Evolutionary conservation across 108 stramenopile species (phyloP).

Genomic region (Seminavis robusta): DNA sequence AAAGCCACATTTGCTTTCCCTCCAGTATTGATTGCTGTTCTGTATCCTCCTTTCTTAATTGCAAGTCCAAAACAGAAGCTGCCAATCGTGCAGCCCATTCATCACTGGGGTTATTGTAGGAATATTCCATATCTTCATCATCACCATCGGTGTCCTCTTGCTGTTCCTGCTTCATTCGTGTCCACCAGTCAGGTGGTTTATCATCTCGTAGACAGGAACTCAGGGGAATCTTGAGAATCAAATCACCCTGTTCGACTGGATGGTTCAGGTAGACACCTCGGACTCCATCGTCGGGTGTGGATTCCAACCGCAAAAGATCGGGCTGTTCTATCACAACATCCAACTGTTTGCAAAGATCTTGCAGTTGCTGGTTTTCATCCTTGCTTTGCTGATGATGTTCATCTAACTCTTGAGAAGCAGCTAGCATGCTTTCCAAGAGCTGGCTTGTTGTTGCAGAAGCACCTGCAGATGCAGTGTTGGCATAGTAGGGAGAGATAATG

Average conservation of each 20-base stretch:
- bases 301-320: background rate
- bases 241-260: conserved; percentile 32
- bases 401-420: too few species aligned
- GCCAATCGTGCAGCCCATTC: conserved; percentile 78
- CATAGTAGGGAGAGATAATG: too few species aligned
- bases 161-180: background rate
- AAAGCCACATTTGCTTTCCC: conserved; percentile 36
- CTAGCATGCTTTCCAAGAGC: too few species aligned
- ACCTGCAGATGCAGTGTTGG: too few species aligned
- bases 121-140: conserved; percentile 16
- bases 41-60: conserved; percentile 6
- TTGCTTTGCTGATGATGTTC: too few species aligned
- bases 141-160: too few species aligned
- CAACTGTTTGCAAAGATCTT: too few species aligned
- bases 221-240: conserved; percentile 57
- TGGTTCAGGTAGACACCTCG: conserved; percentile 45
- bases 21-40: background rate
- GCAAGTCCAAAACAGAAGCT: conserved; percentile 47
- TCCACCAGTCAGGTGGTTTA: conserved; percentile 44
- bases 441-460: too few species aligned
- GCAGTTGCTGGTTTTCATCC: too few species aligned
- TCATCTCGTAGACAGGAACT: conserved; percentile 64
- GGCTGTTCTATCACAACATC: conserved; percentile 1
- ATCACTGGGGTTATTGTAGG: conserved; percentile 13
- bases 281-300: conserved; percentile 8